Evolutionary conservation across 306 rosid species (phyloP).

Genomic region (Malus orientalis): DNA sequence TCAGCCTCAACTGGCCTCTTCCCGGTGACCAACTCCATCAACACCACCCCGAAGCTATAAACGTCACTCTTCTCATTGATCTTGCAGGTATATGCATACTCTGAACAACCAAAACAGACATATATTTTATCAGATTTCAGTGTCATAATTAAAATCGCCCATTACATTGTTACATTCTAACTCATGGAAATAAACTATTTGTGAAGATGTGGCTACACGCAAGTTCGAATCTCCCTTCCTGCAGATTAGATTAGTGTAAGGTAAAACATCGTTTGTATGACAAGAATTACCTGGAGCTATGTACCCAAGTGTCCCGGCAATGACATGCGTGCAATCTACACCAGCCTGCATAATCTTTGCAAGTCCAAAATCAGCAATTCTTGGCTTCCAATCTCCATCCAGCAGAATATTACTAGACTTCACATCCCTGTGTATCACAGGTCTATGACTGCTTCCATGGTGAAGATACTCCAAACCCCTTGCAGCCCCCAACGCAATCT

Average conservation of each 20-base stretch:
- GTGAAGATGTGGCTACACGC: not conserved
- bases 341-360: slow-evolving; percentile 70
- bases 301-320: slow-evolving; percentile 86
- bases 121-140: slow-evolving; percentile 14
- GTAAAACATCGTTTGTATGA: not conserved
- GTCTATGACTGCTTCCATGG: slow-evolving; percentile 56
- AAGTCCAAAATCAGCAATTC: slow-evolving; percentile 86
- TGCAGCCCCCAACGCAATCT: slow-evolving; percentile 79
- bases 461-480: slow-evolving; percentile 85
- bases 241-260: not conserved
- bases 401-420: slow-evolving; percentile 81
- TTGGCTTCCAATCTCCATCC: slow-evolving; percentile 74
- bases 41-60: slow-evolving; percentile 81
- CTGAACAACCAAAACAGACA: slow-evolving; percentile 31
- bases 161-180: not conserved
- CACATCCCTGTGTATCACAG: slow-evolving; percentile 83
- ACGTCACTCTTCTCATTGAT: slow-evolving; percentile 90
- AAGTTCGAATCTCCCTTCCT: not conserved
- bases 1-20: slow-evolving; percentile 58
- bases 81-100: slow-evolving; percentile 72
- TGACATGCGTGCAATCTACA: slow-evolving; percentile 57
- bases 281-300: slow-evolving; percentile 68
- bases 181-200: not conserved
- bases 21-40: slow-evolving; percentile 79
- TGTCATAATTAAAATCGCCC: not conserved